Evolutionary conservation across 805 yeast species (phyloP).

Genomic region (Metschnikowia lachancei): DNA sequence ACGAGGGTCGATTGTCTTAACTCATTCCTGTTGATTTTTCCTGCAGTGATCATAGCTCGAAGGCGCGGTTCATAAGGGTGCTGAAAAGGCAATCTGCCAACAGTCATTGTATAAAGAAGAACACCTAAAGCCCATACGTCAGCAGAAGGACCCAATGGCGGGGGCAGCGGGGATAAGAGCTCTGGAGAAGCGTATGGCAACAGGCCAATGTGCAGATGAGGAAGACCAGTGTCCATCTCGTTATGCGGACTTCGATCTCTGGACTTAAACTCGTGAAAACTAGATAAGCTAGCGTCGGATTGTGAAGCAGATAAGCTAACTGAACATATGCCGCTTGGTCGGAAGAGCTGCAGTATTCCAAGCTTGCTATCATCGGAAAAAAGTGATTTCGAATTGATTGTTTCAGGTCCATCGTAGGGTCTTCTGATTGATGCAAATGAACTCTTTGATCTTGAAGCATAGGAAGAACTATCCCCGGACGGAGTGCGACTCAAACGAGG

Average conservation of each 20-base stretch:
- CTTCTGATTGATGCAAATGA: slow-evolving; percentile 32
- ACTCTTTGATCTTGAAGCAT: slow-evolving; percentile 34
- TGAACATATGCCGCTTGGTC: slow-evolving; percentile 32
- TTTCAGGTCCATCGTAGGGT: slow-evolving; percentile 37
- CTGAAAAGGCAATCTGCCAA: slow-evolving; percentile 76
- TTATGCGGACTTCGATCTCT: slow-evolving; percentile 12
- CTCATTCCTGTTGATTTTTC: slow-evolving; percentile 51
- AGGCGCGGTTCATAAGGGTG: slow-evolving; percentile 82
- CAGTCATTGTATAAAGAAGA: slow-evolving; percentile 64
- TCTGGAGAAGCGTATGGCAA: slow-evolving; percentile 94
- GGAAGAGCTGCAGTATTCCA: slow-evolving; percentile 28
- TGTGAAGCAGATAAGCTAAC: slow-evolving; percentile 10
- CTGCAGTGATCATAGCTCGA: slow-evolving; percentile 67
- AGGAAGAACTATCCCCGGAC: slow-evolving; percentile 18
- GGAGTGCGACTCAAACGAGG: slow-evolving; percentile 27
- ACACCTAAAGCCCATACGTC: slow-evolving; percentile 95
- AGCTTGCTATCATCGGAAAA: slow-evolving; percentile 33
- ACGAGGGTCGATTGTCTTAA: slow-evolving; percentile 42
- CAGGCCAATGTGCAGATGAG: slow-evolving; percentile 79
- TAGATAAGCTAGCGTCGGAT: slow-evolving; percentile 11
- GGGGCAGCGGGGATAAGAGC: slow-evolving; percentile 59
- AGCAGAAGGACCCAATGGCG: slow-evolving; percentile 61
- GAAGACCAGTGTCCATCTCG: slow-evolving; percentile 42
- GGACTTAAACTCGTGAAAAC: slow-evolving; percentile 18
- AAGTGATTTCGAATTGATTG: slow-evolving; percentile 22